Percentiles rank a stretch among this genome's conserved stretches.
Conservation (phyloP, 805 yeast genomes). For the Candida caryicola region DNA sequence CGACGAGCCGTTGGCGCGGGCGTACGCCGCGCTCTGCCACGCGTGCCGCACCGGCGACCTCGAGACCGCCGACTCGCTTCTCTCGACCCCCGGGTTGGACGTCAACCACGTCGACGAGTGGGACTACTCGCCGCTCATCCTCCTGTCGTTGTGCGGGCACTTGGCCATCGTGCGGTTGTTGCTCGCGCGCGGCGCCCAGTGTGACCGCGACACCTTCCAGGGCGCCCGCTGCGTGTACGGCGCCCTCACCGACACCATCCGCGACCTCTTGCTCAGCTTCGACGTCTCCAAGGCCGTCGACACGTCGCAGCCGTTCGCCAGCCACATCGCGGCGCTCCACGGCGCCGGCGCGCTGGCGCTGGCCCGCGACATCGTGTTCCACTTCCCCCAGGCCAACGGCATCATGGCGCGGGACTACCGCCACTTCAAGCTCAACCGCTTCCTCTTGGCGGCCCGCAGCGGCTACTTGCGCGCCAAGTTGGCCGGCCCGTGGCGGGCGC, state of each 20-base stretch:
- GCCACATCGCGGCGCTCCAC: slow-evolving; percentile 56
- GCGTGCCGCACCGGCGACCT: slow-evolving; percentile 72
- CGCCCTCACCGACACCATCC: slow-evolving; percentile 65
- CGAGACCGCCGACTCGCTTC: slow-evolving; percentile 57
- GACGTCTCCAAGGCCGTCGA: slow-evolving; percentile 72
- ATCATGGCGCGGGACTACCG: slow-evolving; percentile 10
- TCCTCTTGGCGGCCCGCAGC: slow-evolving; percentile 35
- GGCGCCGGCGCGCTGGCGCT: slow-evolving; percentile 20
- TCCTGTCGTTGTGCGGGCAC: slow-evolving; percentile 78
- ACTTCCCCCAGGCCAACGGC: slow-evolving; percentile 19
- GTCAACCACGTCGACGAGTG: slow-evolving; percentile 61
- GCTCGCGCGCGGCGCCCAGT: slow-evolving; percentile 63
- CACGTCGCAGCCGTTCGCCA: slow-evolving; percentile 66
- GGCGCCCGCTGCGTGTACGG: slow-evolving; percentile 78
- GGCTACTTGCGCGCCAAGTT: slow-evolving; percentile 22
- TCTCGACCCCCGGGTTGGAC: slow-evolving; percentile 40
- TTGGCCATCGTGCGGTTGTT: slow-evolving; percentile 57
- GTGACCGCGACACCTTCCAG: slow-evolving; percentile 79
- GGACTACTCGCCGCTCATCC: slow-evolving; percentile 71
- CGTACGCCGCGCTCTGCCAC: slow-evolving; percentile 49
- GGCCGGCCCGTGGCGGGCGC: slow-evolving; percentile 20
- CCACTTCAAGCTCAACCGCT: slow-evolving; percentile 24
- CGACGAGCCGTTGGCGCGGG: slow-evolving; percentile 12
- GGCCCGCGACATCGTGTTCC: slow-evolving; percentile 32
- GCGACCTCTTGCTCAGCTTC: slow-evolving; percentile 54